A percentile compares a stretch with the other conserved stretches of the same genome.
These are phyloP conservation scores for Senna tora DNA, from an alignment of 306 rosid genomes.

Conservation along the genomic window DNA sequence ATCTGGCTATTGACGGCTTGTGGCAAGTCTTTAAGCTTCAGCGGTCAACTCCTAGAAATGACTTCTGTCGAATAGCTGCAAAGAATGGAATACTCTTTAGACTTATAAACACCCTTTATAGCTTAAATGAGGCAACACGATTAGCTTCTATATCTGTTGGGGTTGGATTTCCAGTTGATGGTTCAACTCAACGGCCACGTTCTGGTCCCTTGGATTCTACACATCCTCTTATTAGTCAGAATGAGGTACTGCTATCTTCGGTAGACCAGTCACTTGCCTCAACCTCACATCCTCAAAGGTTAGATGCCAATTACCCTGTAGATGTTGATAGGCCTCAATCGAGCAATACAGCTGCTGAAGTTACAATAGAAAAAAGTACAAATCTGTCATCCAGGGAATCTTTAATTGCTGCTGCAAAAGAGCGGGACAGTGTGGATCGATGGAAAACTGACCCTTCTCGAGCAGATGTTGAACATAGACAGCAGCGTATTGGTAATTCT, in stretches of 20 bases:
- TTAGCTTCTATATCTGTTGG: slow-evolving; percentile 87
- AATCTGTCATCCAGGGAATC: slow-evolving; percentile 63
- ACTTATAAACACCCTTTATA: slow-evolving; percentile 95
- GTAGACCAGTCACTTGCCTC: slow-evolving; percentile 76
- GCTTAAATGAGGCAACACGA: slow-evolving; percentile 98
- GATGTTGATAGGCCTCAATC: slow-evolving; percentile 74
- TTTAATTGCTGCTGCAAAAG: slow-evolving; percentile 49
- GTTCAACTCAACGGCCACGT: too few species aligned
- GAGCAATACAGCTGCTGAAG: slow-evolving; percentile 59
- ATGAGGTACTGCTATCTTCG: slow-evolving; percentile 59
- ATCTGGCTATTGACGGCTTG: slow-evolving; percentile 99
- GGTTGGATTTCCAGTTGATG: too few species aligned
- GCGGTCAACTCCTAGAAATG: slow-evolving; percentile 92
- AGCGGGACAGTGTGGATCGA: slow-evolving; percentile 70
- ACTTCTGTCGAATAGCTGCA: slow-evolving; percentile 94
- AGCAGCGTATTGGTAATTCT: slow-evolving; percentile 60
- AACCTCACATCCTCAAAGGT: slow-evolving; percentile 76
- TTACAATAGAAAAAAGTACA: slow-evolving; percentile 52
- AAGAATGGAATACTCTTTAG: slow-evolving; percentile 91
- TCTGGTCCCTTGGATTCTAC: too few species aligned
- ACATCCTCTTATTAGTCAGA: too few species aligned
- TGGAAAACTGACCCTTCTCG: slow-evolving; percentile 75
- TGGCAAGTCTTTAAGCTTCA: slow-evolving; percentile 99
- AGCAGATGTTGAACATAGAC: slow-evolving; percentile 65
- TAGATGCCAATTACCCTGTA: slow-evolving; percentile 61